Base-by-base conservation (phyloP, 768 basidiomycete species). In the Calocera viscosa region DNA sequence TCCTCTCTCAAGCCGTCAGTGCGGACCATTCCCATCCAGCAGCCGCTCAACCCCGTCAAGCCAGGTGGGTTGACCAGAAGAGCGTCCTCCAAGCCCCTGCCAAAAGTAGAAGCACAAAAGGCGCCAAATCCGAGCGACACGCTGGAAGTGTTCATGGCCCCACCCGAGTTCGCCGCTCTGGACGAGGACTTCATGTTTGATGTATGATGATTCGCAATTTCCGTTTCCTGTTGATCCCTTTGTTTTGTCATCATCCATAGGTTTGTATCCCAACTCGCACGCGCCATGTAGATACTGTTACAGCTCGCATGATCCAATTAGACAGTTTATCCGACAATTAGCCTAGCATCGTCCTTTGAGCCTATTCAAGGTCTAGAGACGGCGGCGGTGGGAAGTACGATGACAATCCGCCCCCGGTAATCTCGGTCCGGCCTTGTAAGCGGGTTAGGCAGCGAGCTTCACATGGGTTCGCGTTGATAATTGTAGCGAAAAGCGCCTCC, bases 271-370 rank as follows among this genome's bases (percentile, higher is more conserved):
- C 19, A 32, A 10, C 22, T 32, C 30, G 53, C 30, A 60, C 11
- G 26, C 30, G 22, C 12, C 53, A 60, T 60, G 53, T 60, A 60
- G 14, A 60, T 60, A 47, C 43, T 19, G 26, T 60, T 60, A 60
- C 53, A 16, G 22, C 30, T 32, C 26, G 30, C 11, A 22, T 60
- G 7, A 32, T 22, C 5, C 24, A 60, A 60, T 26, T 14, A 60
- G 2, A 60, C 53, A 60, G 53, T 60, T 60, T 60, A 11, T 19
- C 53, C 53, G 53, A 60, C 30, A 60, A 16, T 60, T 60, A 26
- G 16, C 43, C 53, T 22, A 60, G 30, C 26, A 28, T 32, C 30
- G 53, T 28, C 53, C 24, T 16, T 60, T 11, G 30, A 28, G 53
- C 53, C 53, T 26, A 60, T 49, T 49, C 24, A 10, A 40, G 39